These are phyloP conservation scores for Uronychia setigera DNA, from an alignment of 73 alveolate genomes.

Conservation along the genomic window DNA sequence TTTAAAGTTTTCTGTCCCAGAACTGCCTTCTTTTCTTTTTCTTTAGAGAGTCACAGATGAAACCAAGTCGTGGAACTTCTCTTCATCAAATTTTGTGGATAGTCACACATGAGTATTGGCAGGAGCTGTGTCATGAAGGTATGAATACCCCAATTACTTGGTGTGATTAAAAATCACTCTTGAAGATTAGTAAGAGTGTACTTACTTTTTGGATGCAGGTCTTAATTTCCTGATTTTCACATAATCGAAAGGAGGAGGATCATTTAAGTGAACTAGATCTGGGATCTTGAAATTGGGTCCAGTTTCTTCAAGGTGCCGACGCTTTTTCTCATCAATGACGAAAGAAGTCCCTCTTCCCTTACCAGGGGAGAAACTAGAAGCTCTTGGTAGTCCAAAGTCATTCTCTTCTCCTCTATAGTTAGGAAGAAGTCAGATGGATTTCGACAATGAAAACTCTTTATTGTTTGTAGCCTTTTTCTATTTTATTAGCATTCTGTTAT, in stretches of 20 bases:
- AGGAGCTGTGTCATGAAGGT: neutral
- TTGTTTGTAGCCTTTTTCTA: neutral
- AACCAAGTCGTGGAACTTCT: neutral
- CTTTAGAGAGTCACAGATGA: neutral
- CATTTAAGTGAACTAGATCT: neutral
- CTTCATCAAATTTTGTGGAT: neutral
- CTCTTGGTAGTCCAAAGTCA: neutral
- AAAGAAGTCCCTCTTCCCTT: neutral
- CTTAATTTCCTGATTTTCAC: neutral
- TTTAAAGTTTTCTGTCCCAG: neutral
- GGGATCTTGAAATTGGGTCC: neutral
- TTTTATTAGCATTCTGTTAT: neutral
- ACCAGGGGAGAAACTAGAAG: neutral
- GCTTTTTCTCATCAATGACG: neutral
- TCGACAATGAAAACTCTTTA: neutral
- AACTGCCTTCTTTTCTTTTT: neutral
- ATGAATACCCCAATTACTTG: neutral
- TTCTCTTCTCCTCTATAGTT: neutral
- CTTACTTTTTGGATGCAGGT: neutral
- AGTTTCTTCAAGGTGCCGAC: neutral
- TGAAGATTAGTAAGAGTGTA: neutral
- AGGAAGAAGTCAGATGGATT: neutral
- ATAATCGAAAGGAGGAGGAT: neutral
- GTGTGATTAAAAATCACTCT: neutral
- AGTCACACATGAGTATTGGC: neutral